Conservation (phyloP, 495 filamentous ascomycete genomes). For the Penicillium bialowiezense region DNA sequence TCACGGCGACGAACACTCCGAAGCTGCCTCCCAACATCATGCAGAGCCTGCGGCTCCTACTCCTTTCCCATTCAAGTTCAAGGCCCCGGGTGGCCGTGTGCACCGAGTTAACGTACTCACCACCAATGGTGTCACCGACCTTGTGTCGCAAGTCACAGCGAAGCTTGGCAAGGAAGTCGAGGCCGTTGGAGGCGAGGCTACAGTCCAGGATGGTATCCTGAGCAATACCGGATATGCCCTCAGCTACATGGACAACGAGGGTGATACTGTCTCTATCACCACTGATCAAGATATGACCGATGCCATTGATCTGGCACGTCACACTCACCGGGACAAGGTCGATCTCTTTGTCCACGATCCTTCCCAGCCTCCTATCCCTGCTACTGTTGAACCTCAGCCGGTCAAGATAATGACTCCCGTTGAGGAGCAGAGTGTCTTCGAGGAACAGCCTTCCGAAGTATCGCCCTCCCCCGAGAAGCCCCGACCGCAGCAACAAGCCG, state of each 20-base stretch:
- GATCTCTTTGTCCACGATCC: conserved; percentile 97
- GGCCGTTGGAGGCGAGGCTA: conserved; percentile 77
- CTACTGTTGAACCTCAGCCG: conserved; percentile 66
- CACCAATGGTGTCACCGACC: conserved; percentile 73
- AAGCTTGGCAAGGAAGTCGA: conserved; percentile 90
- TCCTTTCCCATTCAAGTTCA: conserved; percentile 99
- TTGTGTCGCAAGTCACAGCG: conserved; percentile 73
- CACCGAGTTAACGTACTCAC: conserved; percentile 86
- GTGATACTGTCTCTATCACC: conserved; percentile 96
- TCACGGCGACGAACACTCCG: conserved; percentile 73
- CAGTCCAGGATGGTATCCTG: conserved; percentile 71
- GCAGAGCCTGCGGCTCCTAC: conserved; percentile 59
- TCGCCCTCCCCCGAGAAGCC: conserved; percentile 38
- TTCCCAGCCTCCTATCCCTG: conserved; percentile 70
- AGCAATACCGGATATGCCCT: conserved; percentile 83
- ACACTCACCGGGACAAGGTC: conserved; percentile 80
- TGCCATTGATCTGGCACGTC: conserved; percentile 79
- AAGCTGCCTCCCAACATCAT: conserved; percentile 52
- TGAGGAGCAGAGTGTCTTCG: conserved; percentile 55
- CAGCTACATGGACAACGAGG: conserved; percentile 96
- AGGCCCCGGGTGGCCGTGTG: conserved; percentile 92
- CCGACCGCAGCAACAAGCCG: conserved; percentile 23
- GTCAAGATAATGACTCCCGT: conserved; percentile 52
- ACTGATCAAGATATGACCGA: conserved; percentile 91
- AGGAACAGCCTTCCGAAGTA: conserved; percentile 54